Percentiles rank a stretch among this genome's conserved stretches.
Conservation (phyloP, 768 basidiomycete species). For the Trametes cingulata region DNA sequence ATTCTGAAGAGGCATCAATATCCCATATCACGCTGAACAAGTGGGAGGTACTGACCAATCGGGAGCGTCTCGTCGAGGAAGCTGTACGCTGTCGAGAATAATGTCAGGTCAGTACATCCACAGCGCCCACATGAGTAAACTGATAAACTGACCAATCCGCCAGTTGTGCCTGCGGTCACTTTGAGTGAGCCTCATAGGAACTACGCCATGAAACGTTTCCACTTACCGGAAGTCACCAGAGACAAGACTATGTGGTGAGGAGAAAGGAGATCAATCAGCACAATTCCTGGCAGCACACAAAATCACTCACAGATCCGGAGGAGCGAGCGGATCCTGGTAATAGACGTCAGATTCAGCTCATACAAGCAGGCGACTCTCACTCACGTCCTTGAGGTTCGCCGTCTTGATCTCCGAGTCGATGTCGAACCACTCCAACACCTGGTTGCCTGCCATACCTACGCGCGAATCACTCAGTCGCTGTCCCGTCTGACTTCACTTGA, state of each 20-base stretch:
- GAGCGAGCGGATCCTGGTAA: constrained; percentile 37
- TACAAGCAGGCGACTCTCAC: background rate
- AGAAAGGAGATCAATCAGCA: background rate
- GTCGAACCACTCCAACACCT: constrained; percentile 62
- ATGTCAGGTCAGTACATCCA: background rate
- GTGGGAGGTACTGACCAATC: constrained; percentile 29
- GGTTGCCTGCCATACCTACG: constrained; percentile 56
- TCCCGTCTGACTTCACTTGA: no score
- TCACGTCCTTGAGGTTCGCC: constrained; percentile 35
- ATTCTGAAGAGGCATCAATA: constrained; percentile 23
- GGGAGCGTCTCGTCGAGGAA: constrained; percentile 34
- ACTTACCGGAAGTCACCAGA: constrained; percentile 49
- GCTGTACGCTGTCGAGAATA: constrained; percentile 32
- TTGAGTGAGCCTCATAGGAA: background rate
- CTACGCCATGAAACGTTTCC: constrained; percentile 30
- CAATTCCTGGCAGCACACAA: background rate
- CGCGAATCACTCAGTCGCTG: background rate
- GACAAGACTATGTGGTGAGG: constrained; percentile 29
- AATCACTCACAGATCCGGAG: constrained; percentile 38
- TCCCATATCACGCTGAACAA: background rate
- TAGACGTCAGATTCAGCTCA: background rate
- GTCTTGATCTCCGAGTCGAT: constrained; percentile 64
- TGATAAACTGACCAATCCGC: constrained; percentile 38
- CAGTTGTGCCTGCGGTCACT: constrained; percentile 36
- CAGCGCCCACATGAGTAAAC: constrained; percentile 25